These are phyloP conservation scores for Alternaria metachromatica DNA, from an alignment of 2,329 filamentous ascomycete genomes.

Conservation along the genomic window DNA sequence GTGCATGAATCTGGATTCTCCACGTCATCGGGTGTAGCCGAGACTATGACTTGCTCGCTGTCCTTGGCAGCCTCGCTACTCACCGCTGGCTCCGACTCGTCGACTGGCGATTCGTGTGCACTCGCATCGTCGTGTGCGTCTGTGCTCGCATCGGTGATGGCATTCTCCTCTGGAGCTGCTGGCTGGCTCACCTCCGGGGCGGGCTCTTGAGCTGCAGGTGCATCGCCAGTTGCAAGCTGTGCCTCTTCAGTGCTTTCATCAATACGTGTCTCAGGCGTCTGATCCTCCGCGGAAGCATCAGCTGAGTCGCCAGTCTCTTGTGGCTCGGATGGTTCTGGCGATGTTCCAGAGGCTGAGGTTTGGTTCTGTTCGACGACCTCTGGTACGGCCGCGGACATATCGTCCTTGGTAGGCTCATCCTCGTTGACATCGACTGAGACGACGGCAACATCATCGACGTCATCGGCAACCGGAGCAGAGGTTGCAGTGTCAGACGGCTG, in stretches of 20 bases:
- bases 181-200: not conserved
- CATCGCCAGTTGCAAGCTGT: not conserved
- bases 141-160: not conserved
- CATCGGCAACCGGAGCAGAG: not conserved
- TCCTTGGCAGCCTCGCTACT: slow-evolving; percentile 1
- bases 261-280: not conserved
- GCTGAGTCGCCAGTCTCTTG: not conserved
- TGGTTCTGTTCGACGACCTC: not conserved
- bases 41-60: slow-evolving; percentile 5
- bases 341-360: not conserved
- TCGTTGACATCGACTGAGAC: not conserved
- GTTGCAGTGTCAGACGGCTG: not conserved
- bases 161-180: not conserved
- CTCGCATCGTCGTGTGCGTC: slow-evolving; percentile 3
- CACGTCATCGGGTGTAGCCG: slow-evolving; percentile 6
- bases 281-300: not conserved
- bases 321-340: not conserved
- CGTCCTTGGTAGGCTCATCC: not conserved
- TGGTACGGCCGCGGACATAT: not conserved
- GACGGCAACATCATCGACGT: not conserved
- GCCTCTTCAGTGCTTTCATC: not conserved
- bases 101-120: not conserved
- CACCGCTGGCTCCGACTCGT: not conserved
- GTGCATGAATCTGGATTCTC: slow-evolving; percentile 7
- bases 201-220: not conserved